phyloP scores from a whole-genome alignment of 345 rosid species.

The Atalantia buxifolia region DNA sequence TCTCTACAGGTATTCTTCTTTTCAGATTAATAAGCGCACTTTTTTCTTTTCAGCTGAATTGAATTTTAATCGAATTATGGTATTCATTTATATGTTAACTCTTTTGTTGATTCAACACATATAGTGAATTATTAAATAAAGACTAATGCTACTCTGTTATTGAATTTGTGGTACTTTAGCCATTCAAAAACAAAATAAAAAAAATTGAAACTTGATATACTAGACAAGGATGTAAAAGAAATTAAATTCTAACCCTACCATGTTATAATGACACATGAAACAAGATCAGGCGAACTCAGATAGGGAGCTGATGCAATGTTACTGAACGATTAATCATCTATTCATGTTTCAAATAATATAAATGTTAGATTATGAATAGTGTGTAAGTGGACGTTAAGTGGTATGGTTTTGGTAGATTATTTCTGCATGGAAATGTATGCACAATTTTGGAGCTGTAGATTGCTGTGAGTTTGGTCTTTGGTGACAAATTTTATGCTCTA shows the following conservation, averaged over 20 bases:
- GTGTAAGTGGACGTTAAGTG: background rate
- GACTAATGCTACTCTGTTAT: background rate
- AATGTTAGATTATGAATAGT: background rate
- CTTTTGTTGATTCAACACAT: background rate
- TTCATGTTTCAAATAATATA: background rate
- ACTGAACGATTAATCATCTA: background rate
- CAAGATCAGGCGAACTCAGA: background rate
- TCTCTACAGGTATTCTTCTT: constrained; percentile 51
- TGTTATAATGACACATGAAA: background rate
- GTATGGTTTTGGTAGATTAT: background rate
- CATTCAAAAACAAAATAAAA: background rate
- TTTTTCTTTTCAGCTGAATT: background rate
- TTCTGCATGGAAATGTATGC: background rate
- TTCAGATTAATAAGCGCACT: background rate
- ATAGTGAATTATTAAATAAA: background rate
- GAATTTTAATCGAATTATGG: background rate
- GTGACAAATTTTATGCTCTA: background rate
- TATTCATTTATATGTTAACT: background rate
- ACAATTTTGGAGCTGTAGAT: background rate
- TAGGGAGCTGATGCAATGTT: background rate
- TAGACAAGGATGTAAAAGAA: background rate
- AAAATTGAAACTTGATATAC: background rate
- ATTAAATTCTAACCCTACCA: background rate
- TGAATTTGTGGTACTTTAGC: background rate
- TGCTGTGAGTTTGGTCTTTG: background rate